These are phyloP conservation scores for Alternaria postmessia DNA, from an alignment of 2,329 filamentous ascomycete genomes.

Conservation along the genomic window DNA sequence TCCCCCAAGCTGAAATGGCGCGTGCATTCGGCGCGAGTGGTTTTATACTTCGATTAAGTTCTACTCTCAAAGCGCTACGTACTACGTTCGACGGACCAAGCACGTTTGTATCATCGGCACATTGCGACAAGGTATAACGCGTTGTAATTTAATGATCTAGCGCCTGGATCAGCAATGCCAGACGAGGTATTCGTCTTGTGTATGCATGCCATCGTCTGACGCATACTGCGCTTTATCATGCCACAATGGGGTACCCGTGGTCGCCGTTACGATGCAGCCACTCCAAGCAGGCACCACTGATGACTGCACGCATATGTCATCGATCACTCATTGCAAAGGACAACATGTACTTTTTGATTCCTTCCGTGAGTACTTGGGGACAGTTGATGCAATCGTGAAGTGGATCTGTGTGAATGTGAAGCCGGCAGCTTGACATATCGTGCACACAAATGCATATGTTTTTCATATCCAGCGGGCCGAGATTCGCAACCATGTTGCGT, in stretches of 20 bases:
- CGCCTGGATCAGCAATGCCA: neutral
- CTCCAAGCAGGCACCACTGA: neutral
- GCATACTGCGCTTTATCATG: neutral
- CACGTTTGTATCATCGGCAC: neutral
- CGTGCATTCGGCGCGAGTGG: fast-evolving
- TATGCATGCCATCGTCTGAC: neutral
- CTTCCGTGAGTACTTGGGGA: fast-evolving
- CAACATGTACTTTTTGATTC: too few relatives aligned
- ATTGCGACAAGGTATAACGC: neutral
- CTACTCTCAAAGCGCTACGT: too few relatives aligned
- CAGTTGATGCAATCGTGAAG: too few relatives aligned
- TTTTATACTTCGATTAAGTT: too few relatives aligned
- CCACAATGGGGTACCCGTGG: neutral
- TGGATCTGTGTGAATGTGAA: too few relatives aligned
- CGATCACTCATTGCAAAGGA: neutral
- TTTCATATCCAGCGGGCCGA: too few relatives aligned
- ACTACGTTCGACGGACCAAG: too few relatives aligned
- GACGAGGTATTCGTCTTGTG: neutral
- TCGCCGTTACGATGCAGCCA: neutral
- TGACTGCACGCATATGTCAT: neutral
- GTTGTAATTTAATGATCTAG: neutral
- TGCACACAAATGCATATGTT: too few relatives aligned
- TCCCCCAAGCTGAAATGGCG: too few relatives aligned
- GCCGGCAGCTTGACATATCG: too few relatives aligned
- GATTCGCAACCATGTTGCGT: too few relatives aligned